Conservation (phyloP, 2,329 filamentous ascomycete species). For the Xylariaceae sp. region DNA sequence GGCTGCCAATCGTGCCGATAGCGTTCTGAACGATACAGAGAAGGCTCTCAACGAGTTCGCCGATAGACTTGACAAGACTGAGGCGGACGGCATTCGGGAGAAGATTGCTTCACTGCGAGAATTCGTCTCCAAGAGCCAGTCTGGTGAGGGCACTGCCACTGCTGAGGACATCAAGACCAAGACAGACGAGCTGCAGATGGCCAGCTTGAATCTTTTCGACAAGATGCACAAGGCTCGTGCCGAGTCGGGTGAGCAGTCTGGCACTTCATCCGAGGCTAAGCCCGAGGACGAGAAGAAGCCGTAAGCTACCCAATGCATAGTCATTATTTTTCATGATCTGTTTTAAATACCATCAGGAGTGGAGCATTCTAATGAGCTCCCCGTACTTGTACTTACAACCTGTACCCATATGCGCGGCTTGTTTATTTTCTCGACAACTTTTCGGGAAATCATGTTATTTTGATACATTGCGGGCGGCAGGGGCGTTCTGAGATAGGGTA, state of each 20-base stretch:
- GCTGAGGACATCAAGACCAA: constrained; percentile 97
- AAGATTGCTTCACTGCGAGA: constrained; percentile 88
- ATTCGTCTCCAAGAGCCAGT: constrained; percentile 92
- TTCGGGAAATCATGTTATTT: constrained; percentile 45
- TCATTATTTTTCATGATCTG: constrained; percentile 26
- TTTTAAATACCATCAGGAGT: constrained; percentile 36
- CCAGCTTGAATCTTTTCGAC: constrained; percentile 95
- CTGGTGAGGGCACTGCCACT: constrained; percentile 84
- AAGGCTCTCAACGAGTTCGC: constrained; percentile 97
- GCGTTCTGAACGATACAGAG: constrained; percentile 95
- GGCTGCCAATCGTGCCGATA: constrained; percentile 96
- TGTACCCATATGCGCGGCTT: constrained; percentile 59
- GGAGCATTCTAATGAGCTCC: constrained; percentile 43
- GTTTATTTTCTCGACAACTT: constrained; percentile 31
- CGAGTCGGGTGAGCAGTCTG: constrained; percentile 65
- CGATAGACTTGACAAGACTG: constrained; percentile 94
- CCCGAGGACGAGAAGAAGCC: constrained; percentile 72
- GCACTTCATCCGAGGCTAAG: constrained; percentile 44
- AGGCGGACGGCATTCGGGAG: constrained; percentile 91
- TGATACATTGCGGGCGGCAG: constrained; percentile 40
- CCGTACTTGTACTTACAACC: constrained; percentile 50
- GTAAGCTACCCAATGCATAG: constrained; percentile 47
- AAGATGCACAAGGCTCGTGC: constrained; percentile 98
- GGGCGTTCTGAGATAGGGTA: constrained; percentile 45
- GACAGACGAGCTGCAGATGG: constrained; percentile 96